These are phyloP conservation scores for Nasturtium officinale DNA, from an alignment of 345 rosid species.

Conservation along the genomic window DNA sequence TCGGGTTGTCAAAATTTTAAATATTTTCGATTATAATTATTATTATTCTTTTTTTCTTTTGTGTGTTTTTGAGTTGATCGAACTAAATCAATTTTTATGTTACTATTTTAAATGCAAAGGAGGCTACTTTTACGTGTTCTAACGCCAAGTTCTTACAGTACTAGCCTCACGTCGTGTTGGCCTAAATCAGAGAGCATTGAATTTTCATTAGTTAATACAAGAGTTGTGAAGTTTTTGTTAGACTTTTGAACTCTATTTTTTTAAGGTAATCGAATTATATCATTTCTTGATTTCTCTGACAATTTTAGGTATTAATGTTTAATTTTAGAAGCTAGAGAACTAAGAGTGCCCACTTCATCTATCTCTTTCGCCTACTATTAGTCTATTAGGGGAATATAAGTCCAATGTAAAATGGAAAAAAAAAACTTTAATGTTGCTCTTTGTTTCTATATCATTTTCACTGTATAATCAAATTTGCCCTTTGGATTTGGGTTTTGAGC, in stretches of 20 bases:
- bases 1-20: constrained; percentile 16
- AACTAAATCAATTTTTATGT: constrained; percentile 25
- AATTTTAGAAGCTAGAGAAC: constrained; percentile 33
- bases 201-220: constrained; percentile 16
- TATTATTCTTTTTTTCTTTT: neutral
- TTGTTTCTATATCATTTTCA: constrained; percentile 38
- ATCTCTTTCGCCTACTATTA: constrained; percentile 33
- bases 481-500: constrained; percentile 19
- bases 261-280: constrained; percentile 13
- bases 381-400: neutral
- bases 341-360: constrained; percentile 41
- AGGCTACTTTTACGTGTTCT: constrained; percentile 46
- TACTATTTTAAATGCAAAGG: constrained; percentile 34
- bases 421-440: constrained; percentile 13
- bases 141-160: constrained; percentile 40
- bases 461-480: constrained; percentile 32
- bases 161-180: constrained; percentile 42
- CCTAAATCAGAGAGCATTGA: constrained; percentile 40
- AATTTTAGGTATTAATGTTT: constrained; percentile 22
- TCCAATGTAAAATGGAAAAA: constrained; percentile 20
- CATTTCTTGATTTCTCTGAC: constrained; percentile 2
- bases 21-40: constrained; percentile 30
- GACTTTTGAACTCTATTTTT: neutral
- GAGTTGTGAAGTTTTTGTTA: constrained; percentile 15
- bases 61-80: neutral